Evolutionary conservation across 2,329 filamentous ascomycete species (phyloP), one percentile per base, ranked within the genome.

Genomic region (Didymella segeticola): DNA sequence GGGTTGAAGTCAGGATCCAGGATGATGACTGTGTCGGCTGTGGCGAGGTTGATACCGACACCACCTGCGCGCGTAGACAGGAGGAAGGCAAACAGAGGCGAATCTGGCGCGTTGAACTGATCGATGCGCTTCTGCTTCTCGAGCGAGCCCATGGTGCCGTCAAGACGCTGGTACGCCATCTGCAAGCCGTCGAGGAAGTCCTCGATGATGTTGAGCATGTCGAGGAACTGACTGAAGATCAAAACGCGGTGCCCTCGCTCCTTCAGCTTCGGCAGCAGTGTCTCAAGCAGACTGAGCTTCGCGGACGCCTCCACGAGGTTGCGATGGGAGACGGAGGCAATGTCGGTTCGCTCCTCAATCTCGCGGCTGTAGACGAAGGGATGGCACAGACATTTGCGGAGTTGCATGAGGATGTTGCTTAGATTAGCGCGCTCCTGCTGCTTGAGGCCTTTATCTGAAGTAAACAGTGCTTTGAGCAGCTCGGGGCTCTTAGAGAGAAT

Each of bases 1-100:
- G 95, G 95, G 58, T 99, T 99, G 80, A 96, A 98, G 70, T 99
- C 95, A 0, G 91, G 91, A 66, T 99, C 93, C 62, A 98, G 86
- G 61, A 99, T 97, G 61, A 99, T 97, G 57, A 99, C 96, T 0
- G 95, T 99, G 69, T 99, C 95, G 2, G 95, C 95, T 7, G 93
- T 96, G 0, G 95, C 95, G 49, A 99, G 82, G 70, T 99, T 99
- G 79, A 99, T 99, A 14, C 95, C 96, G 0, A 99, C 93, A 67
- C 96, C 95, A 47, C 95, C 95, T 15, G 96, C 93, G 59, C 95
- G 88, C 3, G 96, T 99, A 0, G 93, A 98, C 0, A 99, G 82
- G 15, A 99, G 77, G 75, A 99, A 98, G 0, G 89, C 92, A 72
- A 98, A 99, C 0, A 96, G 79, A 0, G 84, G 78, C 0, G 93